These are phyloP conservation scores for Chloroidium sp. DNA, from an alignment of 163 green algal genomes.

Conservation along the genomic window DNA sequence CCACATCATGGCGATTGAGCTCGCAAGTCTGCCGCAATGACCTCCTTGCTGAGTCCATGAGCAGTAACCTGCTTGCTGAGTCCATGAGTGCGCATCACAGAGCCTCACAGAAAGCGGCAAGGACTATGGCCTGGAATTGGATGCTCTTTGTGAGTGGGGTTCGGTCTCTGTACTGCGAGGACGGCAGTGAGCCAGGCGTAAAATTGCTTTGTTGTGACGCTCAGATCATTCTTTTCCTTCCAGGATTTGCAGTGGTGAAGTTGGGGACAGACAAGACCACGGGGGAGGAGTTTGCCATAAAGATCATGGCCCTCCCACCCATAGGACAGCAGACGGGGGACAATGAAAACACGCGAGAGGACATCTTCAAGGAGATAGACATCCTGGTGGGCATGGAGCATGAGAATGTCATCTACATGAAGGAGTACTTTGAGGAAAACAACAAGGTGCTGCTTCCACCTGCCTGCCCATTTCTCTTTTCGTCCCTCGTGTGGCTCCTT, in stretches of 20 bases:
- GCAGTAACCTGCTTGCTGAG: too few species aligned
- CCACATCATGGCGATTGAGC: too few species aligned
- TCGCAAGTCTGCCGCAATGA: too few species aligned
- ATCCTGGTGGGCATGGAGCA: conserved; percentile 74
- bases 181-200: too few species aligned
- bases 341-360: conserved; percentile 68
- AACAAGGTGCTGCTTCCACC: conserved; percentile 40
- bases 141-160: too few species aligned
- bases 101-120: too few species aligned
- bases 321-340: conserved; percentile 41
- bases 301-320: conserved; percentile 51
- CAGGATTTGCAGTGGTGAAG: conserved; percentile 77
- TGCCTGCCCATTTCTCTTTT: neutral
- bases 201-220: too few species aligned
- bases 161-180: too few species aligned
- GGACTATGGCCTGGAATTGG: too few species aligned
- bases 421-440: conserved; percentile 75
- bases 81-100: too few species aligned
- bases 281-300: conserved; percentile 53
- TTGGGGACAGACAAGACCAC: conserved; percentile 52
- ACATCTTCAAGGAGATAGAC: conserved; percentile 87
- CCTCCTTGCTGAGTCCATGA: too few species aligned
- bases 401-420: conserved; percentile 75
- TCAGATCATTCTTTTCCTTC: neutral
- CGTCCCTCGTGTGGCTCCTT: too few species aligned